A percentile compares a stretch with the other conserved stretches of the same genome.
phyloP scores from a whole-genome alignment of 129 eudicot genomes.

The Helianthus tuberosus region DNA sequence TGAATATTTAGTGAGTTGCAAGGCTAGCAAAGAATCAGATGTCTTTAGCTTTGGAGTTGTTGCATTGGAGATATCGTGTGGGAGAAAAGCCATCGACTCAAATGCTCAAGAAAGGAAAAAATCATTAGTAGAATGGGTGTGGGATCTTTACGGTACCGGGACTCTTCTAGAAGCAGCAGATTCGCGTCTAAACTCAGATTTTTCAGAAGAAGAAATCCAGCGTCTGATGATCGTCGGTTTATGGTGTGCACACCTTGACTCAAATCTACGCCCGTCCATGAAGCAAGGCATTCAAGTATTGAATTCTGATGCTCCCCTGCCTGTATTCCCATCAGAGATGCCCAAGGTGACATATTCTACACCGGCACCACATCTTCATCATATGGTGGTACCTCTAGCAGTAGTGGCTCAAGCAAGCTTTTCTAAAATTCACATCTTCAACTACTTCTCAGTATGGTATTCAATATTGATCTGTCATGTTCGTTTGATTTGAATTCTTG shows the following conservation, averaged over 20 bases:
- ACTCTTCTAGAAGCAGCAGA: background rate
- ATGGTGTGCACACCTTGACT: background rate
- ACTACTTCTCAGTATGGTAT: no score
- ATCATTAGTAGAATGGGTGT: background rate
- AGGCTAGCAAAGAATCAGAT: conserved; percentile 36
- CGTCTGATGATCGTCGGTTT: background rate
- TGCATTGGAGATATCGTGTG: conserved; percentile 34
- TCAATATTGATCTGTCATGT: no score
- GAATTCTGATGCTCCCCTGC: background rate
- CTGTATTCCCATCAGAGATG: background rate
- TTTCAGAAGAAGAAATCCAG: background rate
- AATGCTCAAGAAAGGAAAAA: background rate
- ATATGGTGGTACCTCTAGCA: no score
- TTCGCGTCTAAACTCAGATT: background rate
- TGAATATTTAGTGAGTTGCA: conserved; percentile 25
- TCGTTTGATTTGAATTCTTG: no score
- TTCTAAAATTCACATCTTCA: no score
- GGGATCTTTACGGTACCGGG: background rate
- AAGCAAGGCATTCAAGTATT: background rate
- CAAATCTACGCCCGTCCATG: background rate
- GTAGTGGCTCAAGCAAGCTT: no score
- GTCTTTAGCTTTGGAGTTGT: conserved; percentile 39
- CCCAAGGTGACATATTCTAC: background rate
- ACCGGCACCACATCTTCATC: no score
- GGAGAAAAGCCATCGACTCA: conserved; percentile 22